Base-by-base conservation (phyloP, 1,284 basidiomycete genomes). In the Meripilus lineatus region DNA sequence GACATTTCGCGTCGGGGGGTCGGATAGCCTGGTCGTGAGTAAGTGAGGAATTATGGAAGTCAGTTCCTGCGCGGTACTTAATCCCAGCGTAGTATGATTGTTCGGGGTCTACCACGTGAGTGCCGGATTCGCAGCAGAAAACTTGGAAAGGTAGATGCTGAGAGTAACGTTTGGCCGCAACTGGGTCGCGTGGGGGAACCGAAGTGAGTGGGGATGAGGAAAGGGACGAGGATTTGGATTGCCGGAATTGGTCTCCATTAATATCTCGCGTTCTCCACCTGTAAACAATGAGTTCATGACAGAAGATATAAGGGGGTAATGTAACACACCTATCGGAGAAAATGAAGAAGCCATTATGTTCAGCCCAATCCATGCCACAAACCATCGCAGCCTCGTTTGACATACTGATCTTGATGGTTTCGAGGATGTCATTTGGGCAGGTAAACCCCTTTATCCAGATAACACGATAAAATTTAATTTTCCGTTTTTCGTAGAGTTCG, bases 321-420 rank as follows among this genome's bases (percentile, higher is more conserved):
- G 20, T 1, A 18, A 61, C 75, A 45, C 53, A 89, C 89, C 93
- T 77, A 65, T 95, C 93, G 20, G 93, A 95, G 68, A 95, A 96
- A 55, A 96, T 93, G 70, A 95, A 97, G 66, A 92, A 89, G 0
- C 92, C 92, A 54, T 93, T 90, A 61, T 93, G 88, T 64, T 97
- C 93, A 20, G 92, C 93, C 93, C 93, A 97, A 62, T 97, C 93
- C 93, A 96, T 96, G 20, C 93, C 92, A 61, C 93, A 96, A 2
- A 95, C 91, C 90, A 97, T 92, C 1, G 91, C 89, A 0, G 93
- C 93, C 54, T 91, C 81, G 61, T 96, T 97, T 30, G 77, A 75
- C 53, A 88, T 75, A 61, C 87, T 90, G 47, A 96, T 85, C 50
- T 92, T 84, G 59, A 96, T 81, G 15, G 89, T 94, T 67, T 97